A percentile compares a stretch with the other conserved stretches of the same genome.
Evolutionary conservation across 345 rosid species (phyloP).

Genomic region (Abelmoschus esculentus): DNA sequence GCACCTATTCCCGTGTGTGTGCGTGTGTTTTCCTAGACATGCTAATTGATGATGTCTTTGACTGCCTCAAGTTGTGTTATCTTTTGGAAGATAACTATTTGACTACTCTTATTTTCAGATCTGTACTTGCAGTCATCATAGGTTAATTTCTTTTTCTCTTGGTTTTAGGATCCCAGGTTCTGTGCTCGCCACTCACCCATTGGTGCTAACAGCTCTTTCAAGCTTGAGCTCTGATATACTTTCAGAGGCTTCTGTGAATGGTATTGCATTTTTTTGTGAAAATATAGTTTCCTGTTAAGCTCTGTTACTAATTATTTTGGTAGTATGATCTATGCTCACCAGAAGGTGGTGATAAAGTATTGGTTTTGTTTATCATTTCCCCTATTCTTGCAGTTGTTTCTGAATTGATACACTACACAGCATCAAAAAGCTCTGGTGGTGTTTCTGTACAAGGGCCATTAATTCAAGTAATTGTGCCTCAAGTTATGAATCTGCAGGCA

Average conservation of each 20-base stretch:
- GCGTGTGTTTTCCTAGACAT: background rate
- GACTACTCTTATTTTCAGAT: background rate
- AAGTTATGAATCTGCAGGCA: conserved; percentile 71
- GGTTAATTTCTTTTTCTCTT: conserved; percentile 15
- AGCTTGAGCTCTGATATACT: conserved; percentile 78
- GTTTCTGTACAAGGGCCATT: conserved; percentile 72
- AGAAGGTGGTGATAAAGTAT: background rate
- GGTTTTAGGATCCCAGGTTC: conserved; percentile 81
- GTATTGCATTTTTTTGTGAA: conserved; percentile 35
- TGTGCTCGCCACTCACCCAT: conserved; percentile 77
- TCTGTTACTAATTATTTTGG: conserved; percentile 1
- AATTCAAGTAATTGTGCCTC: conserved; percentile 92
- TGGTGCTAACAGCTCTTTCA: conserved; percentile 85
- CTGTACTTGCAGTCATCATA: background rate
- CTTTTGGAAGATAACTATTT: background rate
- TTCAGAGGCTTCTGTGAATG: conserved; percentile 96
- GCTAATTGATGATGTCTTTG: background rate
- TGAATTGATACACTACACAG: conserved; percentile 86
- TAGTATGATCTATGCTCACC: background rate
- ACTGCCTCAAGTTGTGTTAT: background rate
- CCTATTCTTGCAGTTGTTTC: conserved; percentile 62
- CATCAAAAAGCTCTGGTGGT: conserved; percentile 72
- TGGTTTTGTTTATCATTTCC: background rate
- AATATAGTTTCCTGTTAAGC: conserved; percentile 6
- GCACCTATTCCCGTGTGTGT: background rate